These are phyloP conservation scores for Nannochloris sp. DNA, from an alignment of 139 green algal species.

Conservation along the genomic window DNA sequence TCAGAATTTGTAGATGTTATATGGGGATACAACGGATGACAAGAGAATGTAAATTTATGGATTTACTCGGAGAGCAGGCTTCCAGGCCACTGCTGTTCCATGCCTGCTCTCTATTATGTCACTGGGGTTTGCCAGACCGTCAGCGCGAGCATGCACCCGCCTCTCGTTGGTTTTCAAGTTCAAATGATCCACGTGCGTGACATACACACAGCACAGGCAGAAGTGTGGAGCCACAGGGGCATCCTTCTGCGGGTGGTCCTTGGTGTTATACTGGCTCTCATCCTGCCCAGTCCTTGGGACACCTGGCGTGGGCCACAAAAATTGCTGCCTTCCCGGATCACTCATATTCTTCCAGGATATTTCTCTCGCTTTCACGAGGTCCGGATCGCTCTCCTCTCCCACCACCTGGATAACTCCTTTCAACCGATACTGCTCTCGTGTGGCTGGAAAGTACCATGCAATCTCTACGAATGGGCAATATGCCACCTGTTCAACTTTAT, in stretches of 20 bases:
- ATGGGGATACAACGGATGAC: constrained; percentile 12
- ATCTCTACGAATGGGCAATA: constrained; percentile 44
- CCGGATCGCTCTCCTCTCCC: constrained; percentile 6
- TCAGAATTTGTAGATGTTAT: constrained; percentile 8
- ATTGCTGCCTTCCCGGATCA: constrained; percentile 27
- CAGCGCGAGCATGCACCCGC: background rate
- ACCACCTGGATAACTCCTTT: constrained; percentile 44
- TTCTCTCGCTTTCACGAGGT: constrained; percentile 7
- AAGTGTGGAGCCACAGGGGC: constrained; percentile 30
- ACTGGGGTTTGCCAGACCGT: background rate
- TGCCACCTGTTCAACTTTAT: constrained; percentile 43
- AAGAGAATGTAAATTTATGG: too few species aligned
- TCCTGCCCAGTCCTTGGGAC: constrained; percentile 7
- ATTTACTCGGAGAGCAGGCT: too few species aligned
- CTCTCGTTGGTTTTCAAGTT: constrained; percentile 18
- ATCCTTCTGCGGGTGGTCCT: background rate
- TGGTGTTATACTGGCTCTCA: background rate
- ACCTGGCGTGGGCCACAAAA: constrained; percentile 25
- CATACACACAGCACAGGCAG: constrained; percentile 24
- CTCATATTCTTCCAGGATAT: constrained; percentile 27
- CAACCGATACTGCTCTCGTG: constrained; percentile 60
- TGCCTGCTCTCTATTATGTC: background rate
- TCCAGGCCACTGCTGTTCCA: too few species aligned
- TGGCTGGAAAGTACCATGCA: constrained; percentile 67
- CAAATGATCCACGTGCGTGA: constrained; percentile 23